Evolutionary conservation across 768 basidiomycete genomes (phyloP).

Genomic region (Boletus sp.): DNA sequence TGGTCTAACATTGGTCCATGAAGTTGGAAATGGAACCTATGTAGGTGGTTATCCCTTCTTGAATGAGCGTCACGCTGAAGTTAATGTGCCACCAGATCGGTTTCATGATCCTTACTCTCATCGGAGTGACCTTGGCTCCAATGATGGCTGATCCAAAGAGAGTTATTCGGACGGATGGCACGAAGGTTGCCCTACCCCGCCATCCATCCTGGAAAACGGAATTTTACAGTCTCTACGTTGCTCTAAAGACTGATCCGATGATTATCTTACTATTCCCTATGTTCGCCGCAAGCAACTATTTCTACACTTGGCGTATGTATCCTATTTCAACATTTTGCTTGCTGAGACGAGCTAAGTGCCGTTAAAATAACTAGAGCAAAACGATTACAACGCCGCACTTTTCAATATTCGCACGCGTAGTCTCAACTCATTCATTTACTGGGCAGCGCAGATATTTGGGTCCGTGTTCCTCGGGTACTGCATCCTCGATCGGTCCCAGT

Average conservation of each 20-base stretch:
- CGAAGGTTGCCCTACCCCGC: slow-evolving; percentile 56
- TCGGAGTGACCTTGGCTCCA: slow-evolving; percentile 65
- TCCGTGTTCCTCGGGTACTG: slow-evolving; percentile 63
- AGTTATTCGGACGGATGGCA: slow-evolving; percentile 75
- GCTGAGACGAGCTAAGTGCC: slow-evolving; percentile 4
- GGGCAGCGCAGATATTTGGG: slow-evolving; percentile 76
- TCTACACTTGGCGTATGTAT: slow-evolving; percentile 77
- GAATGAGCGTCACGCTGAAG: neutral
- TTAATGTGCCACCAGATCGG: slow-evolving; percentile 50
- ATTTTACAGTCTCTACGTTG: slow-evolving; percentile 63
- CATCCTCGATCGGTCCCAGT: slow-evolving; percentile 55
- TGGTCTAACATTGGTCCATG: neutral
- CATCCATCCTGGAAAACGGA: slow-evolving; percentile 81
- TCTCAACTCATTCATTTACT: slow-evolving; percentile 78
- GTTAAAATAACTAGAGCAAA: slow-evolving; percentile 53
- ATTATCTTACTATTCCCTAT: slow-evolving; percentile 82
- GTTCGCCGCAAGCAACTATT: slow-evolving; percentile 84
- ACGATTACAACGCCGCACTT: slow-evolving; percentile 74
- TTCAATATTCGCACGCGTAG: slow-evolving; percentile 80
- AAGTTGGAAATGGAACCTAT: slow-evolving; percentile 74
- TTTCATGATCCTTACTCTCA: slow-evolving; percentile 69
- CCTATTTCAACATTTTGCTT: neutral
- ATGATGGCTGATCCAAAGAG: slow-evolving; percentile 70
- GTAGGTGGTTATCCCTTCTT: slow-evolving; percentile 38
- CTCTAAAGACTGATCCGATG: slow-evolving; percentile 66